Conservation (phyloP, 202 grass and related monocot species). For the Carex arenaria region DNA sequence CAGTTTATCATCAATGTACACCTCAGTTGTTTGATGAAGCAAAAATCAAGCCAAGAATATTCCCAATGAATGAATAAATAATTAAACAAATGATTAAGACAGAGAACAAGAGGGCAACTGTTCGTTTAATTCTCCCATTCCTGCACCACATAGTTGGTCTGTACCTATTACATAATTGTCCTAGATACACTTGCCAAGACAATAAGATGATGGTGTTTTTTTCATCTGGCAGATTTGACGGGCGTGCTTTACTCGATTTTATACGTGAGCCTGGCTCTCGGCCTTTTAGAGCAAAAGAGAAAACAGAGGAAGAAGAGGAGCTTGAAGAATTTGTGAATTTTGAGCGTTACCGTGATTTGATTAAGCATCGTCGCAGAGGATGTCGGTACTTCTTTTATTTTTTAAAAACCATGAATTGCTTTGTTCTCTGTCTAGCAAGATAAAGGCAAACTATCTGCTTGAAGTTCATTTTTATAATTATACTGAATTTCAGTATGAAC, state of each 20-base stretch:
- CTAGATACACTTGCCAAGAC: slow-evolving; percentile 5
- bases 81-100: not conserved
- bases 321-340: slow-evolving; percentile 99
- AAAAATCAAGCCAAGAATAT: not conserved
- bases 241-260: slow-evolving; percentile 91
- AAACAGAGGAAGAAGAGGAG: slow-evolving; percentile 90
- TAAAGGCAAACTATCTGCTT: slow-evolving; percentile 4
- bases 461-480: slow-evolving; percentile 5
- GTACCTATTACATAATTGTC: not conserved
- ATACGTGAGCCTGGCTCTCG: slow-evolving; percentile 66
- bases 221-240: slow-evolving; percentile 77
- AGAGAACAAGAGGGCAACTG: not conserved
- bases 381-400: slow-evolving; percentile 98
- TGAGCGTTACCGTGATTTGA: slow-evolving; percentile 99
- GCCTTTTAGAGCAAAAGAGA: slow-evolving; percentile 57
- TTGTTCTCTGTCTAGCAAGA: slow-evolving; percentile 16
- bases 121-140: not conserved
- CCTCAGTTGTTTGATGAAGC: not conserved
- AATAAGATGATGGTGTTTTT: slow-evolving; percentile 19
- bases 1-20: not conserved
- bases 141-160: not conserved
- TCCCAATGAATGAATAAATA: not conserved
- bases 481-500: slow-evolving; percentile 9
- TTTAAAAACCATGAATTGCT: slow-evolving; percentile 16
- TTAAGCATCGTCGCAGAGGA: slow-evolving; percentile 99